A percentile compares a stretch with the other conserved stretches of the same genome.
Conservation (phyloP, 2,329 filamentous ascomycete genomes). For the Xylaria sp. region DNA sequence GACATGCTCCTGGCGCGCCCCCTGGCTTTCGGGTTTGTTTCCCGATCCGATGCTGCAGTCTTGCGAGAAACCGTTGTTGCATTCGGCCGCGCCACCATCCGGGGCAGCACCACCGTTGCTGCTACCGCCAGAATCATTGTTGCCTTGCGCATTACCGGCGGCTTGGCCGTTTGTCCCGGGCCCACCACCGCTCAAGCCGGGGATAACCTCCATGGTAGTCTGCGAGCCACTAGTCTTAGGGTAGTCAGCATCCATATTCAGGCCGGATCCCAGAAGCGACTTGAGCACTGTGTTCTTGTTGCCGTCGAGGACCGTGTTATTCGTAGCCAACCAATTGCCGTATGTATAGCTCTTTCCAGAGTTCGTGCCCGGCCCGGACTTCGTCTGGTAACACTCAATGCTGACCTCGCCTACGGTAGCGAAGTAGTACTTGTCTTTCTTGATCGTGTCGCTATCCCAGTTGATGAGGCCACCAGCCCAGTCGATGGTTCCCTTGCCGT, state of each 20-base stretch:
- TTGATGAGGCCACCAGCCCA: slow-evolving; percentile 93
- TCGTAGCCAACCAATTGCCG: slow-evolving; percentile 67
- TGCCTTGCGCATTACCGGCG: slow-evolving; percentile 28
- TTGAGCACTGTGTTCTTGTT: slow-evolving; percentile 76
- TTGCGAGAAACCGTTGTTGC: slow-evolving; percentile 40
- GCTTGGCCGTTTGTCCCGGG: slow-evolving; percentile 42
- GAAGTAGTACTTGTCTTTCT: slow-evolving; percentile 86
- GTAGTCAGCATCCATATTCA: slow-evolving; percentile 64
- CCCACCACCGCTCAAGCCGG: slow-evolving; percentile 41
- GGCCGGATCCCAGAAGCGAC: slow-evolving; percentile 80
- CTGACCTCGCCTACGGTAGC: slow-evolving; percentile 76
- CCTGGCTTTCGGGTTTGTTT: slow-evolving; percentile 31
- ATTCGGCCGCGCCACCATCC: slow-evolving; percentile 15
- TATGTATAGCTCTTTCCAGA: slow-evolving; percentile 78
- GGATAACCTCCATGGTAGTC: slow-evolving; percentile 34
- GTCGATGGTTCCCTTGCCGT: slow-evolving; percentile 81
- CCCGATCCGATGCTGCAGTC: slow-evolving; percentile 27
- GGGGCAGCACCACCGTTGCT: slow-evolving; percentile 9
- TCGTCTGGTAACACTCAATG: slow-evolving; percentile 82
- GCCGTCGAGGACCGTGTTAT: slow-evolving; percentile 77
- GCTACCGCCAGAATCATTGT: background rate
- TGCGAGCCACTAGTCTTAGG: slow-evolving; percentile 43
- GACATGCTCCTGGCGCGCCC: slow-evolving; percentile 35
- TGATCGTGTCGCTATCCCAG: slow-evolving; percentile 83
- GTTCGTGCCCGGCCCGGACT: slow-evolving; percentile 67